Evolutionary conservation across 495 filamentous ascomycete genomes (phyloP).

Genomic region (Penicillium atrosanguineum): DNA sequence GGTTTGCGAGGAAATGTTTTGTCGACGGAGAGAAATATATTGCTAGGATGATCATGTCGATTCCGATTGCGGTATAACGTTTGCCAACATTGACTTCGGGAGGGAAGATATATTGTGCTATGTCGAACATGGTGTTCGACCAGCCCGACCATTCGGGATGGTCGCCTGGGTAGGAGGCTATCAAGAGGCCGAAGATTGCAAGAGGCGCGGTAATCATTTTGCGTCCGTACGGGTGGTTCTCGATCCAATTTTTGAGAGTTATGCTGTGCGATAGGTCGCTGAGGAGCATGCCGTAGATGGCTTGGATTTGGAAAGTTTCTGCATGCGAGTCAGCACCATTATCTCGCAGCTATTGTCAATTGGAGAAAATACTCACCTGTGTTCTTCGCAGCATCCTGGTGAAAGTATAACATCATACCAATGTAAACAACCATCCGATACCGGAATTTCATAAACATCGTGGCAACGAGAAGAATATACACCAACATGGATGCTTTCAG

Average conservation of each 20-base stretch:
- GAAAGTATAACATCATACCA: constrained; percentile 53
- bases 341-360: not conserved
- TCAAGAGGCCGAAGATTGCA: constrained; percentile 58
- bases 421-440: constrained; percentile 56
- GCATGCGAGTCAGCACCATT: not conserved
- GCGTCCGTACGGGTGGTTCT: constrained; percentile 50
- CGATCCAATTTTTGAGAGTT: constrained; percentile 16
- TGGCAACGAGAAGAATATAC: constrained; percentile 56
- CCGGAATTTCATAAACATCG: constrained; percentile 54
- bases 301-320: constrained; percentile 56
- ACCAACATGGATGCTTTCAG: constrained; percentile 61
- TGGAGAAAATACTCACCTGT: constrained; percentile 21
- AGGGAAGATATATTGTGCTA: constrained; percentile 54
- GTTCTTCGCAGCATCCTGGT: constrained; percentile 38
- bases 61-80: constrained; percentile 56
- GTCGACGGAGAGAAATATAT: constrained; percentile 58
- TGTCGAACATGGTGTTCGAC: constrained; percentile 50
- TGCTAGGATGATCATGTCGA: constrained; percentile 57
- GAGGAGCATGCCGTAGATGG: constrained; percentile 63
- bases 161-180: constrained; percentile 62
- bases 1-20: constrained; percentile 56
- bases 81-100: constrained; percentile 49
- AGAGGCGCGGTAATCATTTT: constrained; percentile 59
- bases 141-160: constrained; percentile 58
- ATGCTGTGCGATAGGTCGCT: constrained; percentile 46